phyloP scores from a whole-genome alignment of 2,329 filamentous ascomycete genomes.

The Raffaelea arxii region DNA sequence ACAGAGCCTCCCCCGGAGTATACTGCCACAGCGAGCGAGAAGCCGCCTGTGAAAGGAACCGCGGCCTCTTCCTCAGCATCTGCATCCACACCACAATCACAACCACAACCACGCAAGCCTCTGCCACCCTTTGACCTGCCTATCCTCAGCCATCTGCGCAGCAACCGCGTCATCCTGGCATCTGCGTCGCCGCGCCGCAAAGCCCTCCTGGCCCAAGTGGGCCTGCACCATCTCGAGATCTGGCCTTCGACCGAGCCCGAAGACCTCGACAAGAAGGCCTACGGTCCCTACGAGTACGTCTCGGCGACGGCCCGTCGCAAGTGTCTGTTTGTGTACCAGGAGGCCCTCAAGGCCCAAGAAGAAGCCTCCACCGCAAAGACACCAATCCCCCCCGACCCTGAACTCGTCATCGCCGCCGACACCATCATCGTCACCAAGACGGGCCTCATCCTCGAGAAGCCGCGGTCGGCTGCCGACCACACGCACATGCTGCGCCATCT shows the following conservation, averaged over 20 bases:
- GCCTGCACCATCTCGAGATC: constrained; percentile 73
- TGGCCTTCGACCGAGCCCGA: constrained; percentile 76
- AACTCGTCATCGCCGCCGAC: constrained; percentile 80
- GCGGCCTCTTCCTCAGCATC: constrained; percentile 17
- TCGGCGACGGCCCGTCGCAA: constrained; percentile 78
- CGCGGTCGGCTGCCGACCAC: constrained; percentile 70
- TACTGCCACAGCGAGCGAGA: constrained; percentile 13
- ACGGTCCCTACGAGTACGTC: constrained; percentile 85
- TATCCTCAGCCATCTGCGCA: constrained; percentile 64
- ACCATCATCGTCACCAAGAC: constrained; percentile 73
- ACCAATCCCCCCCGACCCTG: constrained; percentile 50
- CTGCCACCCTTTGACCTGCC: constrained; percentile 69
- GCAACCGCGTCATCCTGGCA: constrained; percentile 77
- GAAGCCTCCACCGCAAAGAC: constrained; percentile 16
- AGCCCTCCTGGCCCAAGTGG: constrained; percentile 69
- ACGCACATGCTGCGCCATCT: constrained; percentile 73
- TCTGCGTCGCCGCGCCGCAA: constrained; percentile 80
- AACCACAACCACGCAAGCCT: constrained; percentile 30
- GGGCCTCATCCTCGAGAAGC: constrained; percentile 85
- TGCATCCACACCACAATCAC: neutral
- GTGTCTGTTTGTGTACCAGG: constrained; percentile 59
- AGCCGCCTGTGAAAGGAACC: neutral
- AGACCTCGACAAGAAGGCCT: constrained; percentile 64
- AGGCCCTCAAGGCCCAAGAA: constrained; percentile 26
- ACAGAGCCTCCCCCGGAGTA: constrained; percentile 37